Percentiles rank a stretch among this genome's conserved stretches.
phyloP scores from a whole-genome alignment of 257 asterid species.

The Voacanga thouarsii region DNA sequence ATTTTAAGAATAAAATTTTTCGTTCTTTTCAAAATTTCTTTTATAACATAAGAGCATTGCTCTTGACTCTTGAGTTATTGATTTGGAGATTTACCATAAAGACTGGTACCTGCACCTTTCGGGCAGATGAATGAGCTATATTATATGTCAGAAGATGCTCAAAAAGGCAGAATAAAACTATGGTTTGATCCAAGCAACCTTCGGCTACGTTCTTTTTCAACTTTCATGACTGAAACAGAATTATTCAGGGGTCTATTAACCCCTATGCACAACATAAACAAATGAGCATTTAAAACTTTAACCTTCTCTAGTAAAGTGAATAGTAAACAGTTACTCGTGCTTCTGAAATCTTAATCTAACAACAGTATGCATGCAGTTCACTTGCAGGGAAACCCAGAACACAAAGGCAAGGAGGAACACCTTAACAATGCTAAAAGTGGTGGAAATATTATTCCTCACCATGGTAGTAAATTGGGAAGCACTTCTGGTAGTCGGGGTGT shows the following conservation, averaged over 20 bases:
- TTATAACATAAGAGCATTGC: no score
- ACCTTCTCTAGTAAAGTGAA: background rate
- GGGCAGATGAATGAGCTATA: no score
- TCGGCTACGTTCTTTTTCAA: background rate
- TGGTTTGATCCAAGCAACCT: background rate
- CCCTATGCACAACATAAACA: background rate
- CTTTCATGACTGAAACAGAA: background rate
- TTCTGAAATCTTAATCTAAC: background rate
- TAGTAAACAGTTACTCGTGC: background rate
- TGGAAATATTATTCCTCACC: background rate
- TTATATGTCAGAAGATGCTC: no score
- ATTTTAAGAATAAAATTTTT: no score
- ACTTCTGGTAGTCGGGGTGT: constrained; percentile 21
- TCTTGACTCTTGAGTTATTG: no score
- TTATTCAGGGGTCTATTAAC: background rate
- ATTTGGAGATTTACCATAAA: background rate
- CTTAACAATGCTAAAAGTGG: background rate
- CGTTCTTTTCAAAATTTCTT: background rate
- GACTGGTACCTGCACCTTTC: background rate
- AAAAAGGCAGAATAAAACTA: background rate
- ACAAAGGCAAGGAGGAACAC: background rate
- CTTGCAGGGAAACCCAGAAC: constrained; percentile 11
- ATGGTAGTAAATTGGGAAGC: constrained; percentile 14
- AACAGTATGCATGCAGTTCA: constrained; percentile 2
- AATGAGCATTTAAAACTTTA: background rate